Conservation (phyloP, 768 basidiomycete species). For the Lyophyllum semitale region DNA sequence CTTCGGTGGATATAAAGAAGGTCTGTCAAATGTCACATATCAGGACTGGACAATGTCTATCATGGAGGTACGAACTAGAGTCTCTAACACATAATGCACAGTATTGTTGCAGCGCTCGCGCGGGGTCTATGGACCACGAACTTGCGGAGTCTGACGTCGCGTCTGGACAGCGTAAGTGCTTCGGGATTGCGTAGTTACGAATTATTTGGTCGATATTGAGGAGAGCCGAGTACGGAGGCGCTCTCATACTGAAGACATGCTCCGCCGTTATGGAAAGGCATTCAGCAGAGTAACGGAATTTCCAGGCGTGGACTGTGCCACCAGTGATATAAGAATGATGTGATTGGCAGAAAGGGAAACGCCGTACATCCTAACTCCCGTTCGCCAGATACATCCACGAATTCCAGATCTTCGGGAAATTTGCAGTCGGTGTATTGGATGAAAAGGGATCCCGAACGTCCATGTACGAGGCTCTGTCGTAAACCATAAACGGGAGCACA, state of each 20-base stretch:
- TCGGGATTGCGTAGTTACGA: slow-evolving; percentile 49
- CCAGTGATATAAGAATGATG: background rate
- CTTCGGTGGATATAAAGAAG: slow-evolving; percentile 49
- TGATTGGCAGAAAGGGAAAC: background rate
- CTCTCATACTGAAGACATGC: slow-evolving; percentile 40
- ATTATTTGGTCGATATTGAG: slow-evolving; percentile 53
- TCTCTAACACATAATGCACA: slow-evolving; percentile 41
- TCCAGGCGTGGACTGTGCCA: slow-evolving; percentile 43
- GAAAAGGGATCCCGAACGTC: slow-evolving; percentile 48
- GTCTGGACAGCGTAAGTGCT: slow-evolving; percentile 42
- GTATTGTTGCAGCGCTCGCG: slow-evolving; percentile 47
- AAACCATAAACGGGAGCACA: slow-evolving; percentile 2
- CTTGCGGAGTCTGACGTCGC: slow-evolving; percentile 26
- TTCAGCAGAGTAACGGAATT: slow-evolving; percentile 43
- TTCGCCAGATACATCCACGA: slow-evolving; percentile 31
- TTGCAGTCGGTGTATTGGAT: slow-evolving; percentile 53
- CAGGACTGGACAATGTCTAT: background rate
- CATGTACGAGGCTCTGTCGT: slow-evolving; percentile 46
- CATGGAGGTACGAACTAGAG: slow-evolving; percentile 38
- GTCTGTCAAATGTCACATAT: slow-evolving; percentile 25
- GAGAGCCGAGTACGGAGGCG: slow-evolving; percentile 42
- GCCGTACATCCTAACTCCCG: slow-evolving; percentile 45
- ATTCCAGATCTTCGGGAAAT: slow-evolving; percentile 48
- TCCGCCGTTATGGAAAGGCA: slow-evolving; percentile 46
- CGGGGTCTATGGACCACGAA: slow-evolving; percentile 41